Conservation (phyloP, 2,329 filamentous ascomycete species). For the Trichoderma atrobrunneum region DNA sequence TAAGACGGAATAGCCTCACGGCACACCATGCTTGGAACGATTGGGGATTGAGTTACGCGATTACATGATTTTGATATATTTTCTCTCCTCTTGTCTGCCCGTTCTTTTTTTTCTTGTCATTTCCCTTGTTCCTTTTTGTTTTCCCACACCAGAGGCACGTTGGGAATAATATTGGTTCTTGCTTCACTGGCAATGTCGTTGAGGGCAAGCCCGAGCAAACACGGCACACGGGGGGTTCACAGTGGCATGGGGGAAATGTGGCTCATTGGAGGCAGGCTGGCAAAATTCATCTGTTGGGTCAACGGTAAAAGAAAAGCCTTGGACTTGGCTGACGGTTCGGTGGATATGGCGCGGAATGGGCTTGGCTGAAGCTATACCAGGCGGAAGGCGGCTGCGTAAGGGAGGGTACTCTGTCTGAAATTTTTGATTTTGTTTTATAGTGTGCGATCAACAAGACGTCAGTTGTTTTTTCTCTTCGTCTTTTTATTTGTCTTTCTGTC, state of each 20-base stretch:
- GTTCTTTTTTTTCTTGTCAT: neutral
- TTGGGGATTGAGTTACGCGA: constrained; percentile 18
- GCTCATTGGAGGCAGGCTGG: constrained; percentile 2
- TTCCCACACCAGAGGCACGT: neutral
- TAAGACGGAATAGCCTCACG: constrained; percentile 41
- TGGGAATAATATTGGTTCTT: neutral
- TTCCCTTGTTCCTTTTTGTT: neutral
- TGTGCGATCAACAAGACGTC: constrained; percentile 11
- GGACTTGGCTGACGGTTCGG: constrained; percentile 2
- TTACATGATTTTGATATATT: constrained; percentile 24
- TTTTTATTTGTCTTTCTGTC: neutral
- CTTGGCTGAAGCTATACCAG: neutral
- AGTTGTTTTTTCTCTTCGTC: neutral
- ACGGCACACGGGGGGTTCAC: neutral
- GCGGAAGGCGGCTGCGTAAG: neutral
- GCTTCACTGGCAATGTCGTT: neutral
- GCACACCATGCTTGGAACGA: constrained; percentile 31
- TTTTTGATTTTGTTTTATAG: neutral
- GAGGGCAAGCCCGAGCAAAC: neutral
- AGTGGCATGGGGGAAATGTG: neutral
- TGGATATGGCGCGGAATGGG: constrained; percentile 14
- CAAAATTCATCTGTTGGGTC: constrained; percentile 6
- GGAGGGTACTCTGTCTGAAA: neutral
- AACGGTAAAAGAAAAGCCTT: neutral
- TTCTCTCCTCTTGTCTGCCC: constrained; percentile 14